These are phyloP conservation scores for Metschnikowia continentalis DNA, from an alignment of 805 yeast species.

Conservation along the genomic window DNA sequence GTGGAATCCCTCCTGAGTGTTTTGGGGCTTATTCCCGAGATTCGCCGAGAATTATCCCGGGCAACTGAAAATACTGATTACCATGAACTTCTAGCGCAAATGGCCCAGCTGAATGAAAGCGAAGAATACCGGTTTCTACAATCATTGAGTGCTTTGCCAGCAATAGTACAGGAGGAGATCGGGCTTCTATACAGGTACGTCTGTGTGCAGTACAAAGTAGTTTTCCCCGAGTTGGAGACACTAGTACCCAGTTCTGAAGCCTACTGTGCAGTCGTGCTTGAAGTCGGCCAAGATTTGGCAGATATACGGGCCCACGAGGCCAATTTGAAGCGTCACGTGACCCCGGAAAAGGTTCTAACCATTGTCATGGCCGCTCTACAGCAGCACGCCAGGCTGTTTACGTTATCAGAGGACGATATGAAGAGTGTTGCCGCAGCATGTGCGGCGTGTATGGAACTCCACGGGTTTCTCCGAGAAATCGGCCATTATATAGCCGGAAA, in stretches of 20 bases:
- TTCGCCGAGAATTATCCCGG: constrained; percentile 18
- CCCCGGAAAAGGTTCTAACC: constrained; percentile 66
- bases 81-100: constrained; percentile 27
- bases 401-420: constrained; percentile 28
- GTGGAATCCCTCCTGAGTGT: constrained; percentile 21
- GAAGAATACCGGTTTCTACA: constrained; percentile 46
- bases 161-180: constrained; percentile 54
- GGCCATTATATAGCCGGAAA: constrained; percentile 53
- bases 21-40: constrained; percentile 22
- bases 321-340: constrained; percentile 40
- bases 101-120: constrained; percentile 30
- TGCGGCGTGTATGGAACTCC: constrained; percentile 43
- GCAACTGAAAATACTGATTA: constrained; percentile 26
- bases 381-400: constrained; percentile 22
- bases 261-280: constrained; percentile 50
- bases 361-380: constrained; percentile 67
- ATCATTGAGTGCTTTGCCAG: constrained; percentile 50
- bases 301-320: constrained; percentile 27
- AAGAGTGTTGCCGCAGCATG: constrained; percentile 42
- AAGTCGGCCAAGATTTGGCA: constrained; percentile 47
- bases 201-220: constrained; percentile 48
- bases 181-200: constrained; percentile 45
- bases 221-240: constrained; percentile 69
- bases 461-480: constrained; percentile 40
- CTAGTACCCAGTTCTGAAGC: constrained; percentile 59